Base-by-base conservation (phyloP, 495 filamentous ascomycete species). In the Penicillium fimorum region DNA sequence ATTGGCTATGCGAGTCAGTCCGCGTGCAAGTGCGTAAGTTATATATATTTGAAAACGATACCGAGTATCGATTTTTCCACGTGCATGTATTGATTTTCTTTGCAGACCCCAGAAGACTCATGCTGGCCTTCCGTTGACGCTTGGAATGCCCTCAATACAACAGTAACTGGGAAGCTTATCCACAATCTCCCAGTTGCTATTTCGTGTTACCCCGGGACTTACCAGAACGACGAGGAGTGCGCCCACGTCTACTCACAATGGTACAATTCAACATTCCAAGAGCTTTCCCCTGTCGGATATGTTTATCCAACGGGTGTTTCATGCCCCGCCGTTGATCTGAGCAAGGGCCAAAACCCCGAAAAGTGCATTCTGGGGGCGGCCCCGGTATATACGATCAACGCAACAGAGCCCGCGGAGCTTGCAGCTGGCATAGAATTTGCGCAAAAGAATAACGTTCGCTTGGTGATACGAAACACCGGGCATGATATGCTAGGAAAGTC, bases 381-480 rank as follows among this genome's bases (percentile, higher is more conserved):
- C 5, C 63, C 68, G 0, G 55, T 64, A 3, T 70, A 68, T 46
- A 66, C 64, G 1, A 59, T 77, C 55, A 73, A 72, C 49, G 73
- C 70, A 2, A 71, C 65, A 0, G 55, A 63, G 9, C 33, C 57
- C 0, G 56, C 35, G 3, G 62, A 77, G 22, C 38, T 73, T 11
- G 56, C 56, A 2, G 59, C 57, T 11, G 70, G 63, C 7, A 65
- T 84, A 45, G 65, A 71, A 24, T 84, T 79, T 56, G 82, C 83
- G 0, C 64, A 71, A 12, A 53, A 77, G 29, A 73, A 82, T 47
- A 83, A 82, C 61, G 63, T 87, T 18, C 76, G 83, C 3, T 58
- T 87, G 17, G 72, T 85, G 11, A 73, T 87, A 17, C 82, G 79
- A 29, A 86, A 86, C 58, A 87, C 83, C 0, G 85, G 84, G 1